Evolutionary conservation across 108 stramenopile species (phyloP), one percentile per base, ranked within the genome.

Genomic region (Skeletonema potamos): DNA sequence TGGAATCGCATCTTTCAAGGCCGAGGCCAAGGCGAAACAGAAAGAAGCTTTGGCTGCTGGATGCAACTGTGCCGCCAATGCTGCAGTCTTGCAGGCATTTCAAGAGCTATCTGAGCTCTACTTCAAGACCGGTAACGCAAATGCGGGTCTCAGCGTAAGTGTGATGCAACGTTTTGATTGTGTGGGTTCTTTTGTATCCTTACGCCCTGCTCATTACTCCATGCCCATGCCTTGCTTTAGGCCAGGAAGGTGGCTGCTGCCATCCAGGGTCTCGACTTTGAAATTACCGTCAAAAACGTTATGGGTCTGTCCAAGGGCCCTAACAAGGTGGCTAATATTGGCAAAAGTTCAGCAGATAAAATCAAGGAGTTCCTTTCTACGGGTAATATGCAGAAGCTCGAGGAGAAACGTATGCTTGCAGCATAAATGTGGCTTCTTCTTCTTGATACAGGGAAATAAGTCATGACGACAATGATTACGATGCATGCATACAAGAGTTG

Each of bases 321-420:
- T 62, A 89, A 81, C 18, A 94, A 94, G 72, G 79, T 94, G 41
- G 59, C 62, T 32, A 70, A 62, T 6, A 90, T 94, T 59, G 93
- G 93, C 27, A 89, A 88, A 54, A 59, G 70, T 2, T 74, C 79
- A 36, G 90, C 89, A 12, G 87, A 89, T 51, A 87, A 89, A 41
- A 91, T 94, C 41, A 62, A 79, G 48, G 93, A 94, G 64, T 90
- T 86, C 64, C 24, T 81, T 13, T 48, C 68, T 9, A 91, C 87
- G 12, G 93, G 93, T 7, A 90, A 79, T 5, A 88, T 91, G 13
- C 78, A 76, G 54, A 94, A 94, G 58, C 77, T 94, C 7, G 87
- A 90, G 54, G 90, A 91, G 58, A 89, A 89, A 66, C 75, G 89
- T 5, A 56, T 29, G 41, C 54, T 70, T 44, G 29, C 48, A 36